phyloP scores from a whole-genome alignment of 2,329 filamentous ascomycete genomes.

The Dactylellina haptotyla region DNA sequence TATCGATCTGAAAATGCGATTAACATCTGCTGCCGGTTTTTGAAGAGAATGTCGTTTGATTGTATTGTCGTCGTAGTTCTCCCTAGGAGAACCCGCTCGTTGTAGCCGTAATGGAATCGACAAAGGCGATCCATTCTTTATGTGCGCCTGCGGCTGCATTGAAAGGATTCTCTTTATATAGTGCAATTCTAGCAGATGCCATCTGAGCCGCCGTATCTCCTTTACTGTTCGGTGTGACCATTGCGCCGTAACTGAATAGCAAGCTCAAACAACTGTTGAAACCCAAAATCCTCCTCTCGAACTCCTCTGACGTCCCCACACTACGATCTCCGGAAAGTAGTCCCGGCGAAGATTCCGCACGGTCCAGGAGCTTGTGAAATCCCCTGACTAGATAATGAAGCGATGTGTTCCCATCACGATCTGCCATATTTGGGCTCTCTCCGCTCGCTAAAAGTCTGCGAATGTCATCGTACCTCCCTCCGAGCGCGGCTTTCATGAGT shows the following conservation, averaged over 20 bases:
- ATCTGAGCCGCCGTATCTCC: constrained; percentile 49
- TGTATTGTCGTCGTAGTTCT: constrained; percentile 11
- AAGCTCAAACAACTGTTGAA: constrained; percentile 50
- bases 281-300: constrained; percentile 35
- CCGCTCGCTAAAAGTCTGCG: constrained; percentile 40
- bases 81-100: constrained; percentile 15
- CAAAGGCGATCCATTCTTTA: constrained; percentile 44
- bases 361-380: constrained; percentile 51
- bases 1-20: constrained; percentile 33
- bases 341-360: constrained; percentile 33
- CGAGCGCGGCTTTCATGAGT: constrained; percentile 51
- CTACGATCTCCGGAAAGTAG: constrained; percentile 44
- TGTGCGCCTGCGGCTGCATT: constrained; percentile 41
- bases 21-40: constrained; percentile 7
- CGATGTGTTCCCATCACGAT: constrained; percentile 52
- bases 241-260: constrained; percentile 46
- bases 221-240: constrained; percentile 41
- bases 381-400: constrained; percentile 50
- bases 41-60: constrained; percentile 7
- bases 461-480: constrained; percentile 38
- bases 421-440: constrained; percentile 40
- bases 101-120: constrained; percentile 30
- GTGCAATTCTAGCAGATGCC: constrained; percentile 37
- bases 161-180: constrained; percentile 35
- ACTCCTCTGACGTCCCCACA: constrained; percentile 42